Evolutionary conservation across 768 basidiomycete species (phyloP), one percentile per base, ranked within the genome.

Genomic region (Leccinum rimulosum): DNA sequence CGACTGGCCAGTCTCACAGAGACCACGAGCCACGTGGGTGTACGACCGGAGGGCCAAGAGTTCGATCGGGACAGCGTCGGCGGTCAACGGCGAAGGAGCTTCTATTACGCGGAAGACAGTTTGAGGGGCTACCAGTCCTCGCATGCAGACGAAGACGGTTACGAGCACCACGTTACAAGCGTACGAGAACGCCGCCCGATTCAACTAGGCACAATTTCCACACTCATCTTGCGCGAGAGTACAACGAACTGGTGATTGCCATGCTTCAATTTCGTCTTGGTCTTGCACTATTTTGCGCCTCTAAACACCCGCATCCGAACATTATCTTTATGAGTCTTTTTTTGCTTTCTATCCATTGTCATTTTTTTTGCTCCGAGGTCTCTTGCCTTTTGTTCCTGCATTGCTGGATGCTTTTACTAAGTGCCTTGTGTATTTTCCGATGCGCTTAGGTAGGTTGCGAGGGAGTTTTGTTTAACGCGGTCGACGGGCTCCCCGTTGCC

Each of bases 71-170:
- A 91, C 65, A 85, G 83, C 56, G 73, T 91, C 1, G 90, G 89
- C 22, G 89, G 83, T 6, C 83, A 84, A 70, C 78, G 91, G 57
- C 76, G 91, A 56, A 71, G 89, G 58, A 89, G 87, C 62, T 94
- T 93, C 78, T 94, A 93, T 73, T 94, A 84, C 68, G 91, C 91
- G 4, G 92, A 93, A 75, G 91, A 94, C 69, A 87, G 86, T 62
- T 71, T 94, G 70, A 77, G 88, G 38, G 86, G 86, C 14, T 84
- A 71, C 70, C 79, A 82, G 66, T 72, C 74, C 31, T 70, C 64
- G 56, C 73, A 63, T 55, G 64, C 62, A 40, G 78, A 75, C 50
- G 76, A 79, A 48, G 72, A 71, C 12, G 69, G 74, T 62, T 76
- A 71, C 57, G 75, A 73, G 58, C 73, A 73, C 54, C 71, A 66